These are phyloP conservation scores for Camelina neglecta DNA, from an alignment of 345 rosid genomes.

Conservation along the genomic window DNA sequence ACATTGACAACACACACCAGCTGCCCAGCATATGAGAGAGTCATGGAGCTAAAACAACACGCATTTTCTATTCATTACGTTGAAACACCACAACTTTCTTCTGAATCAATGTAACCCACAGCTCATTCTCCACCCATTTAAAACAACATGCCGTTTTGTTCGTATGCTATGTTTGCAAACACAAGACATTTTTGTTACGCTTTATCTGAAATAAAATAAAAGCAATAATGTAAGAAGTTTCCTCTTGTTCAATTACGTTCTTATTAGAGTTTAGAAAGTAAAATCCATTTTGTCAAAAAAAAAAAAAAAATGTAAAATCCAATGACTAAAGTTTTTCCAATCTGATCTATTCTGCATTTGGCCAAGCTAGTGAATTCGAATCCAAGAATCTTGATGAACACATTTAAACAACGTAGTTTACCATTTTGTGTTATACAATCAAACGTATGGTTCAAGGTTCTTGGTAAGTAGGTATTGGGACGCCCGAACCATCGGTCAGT, in stretches of 20 bases:
- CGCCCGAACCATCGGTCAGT: constrained; percentile 65
- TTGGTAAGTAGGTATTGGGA: constrained; percentile 69
- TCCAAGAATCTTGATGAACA: not conserved
- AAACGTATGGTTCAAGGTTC: constrained; percentile 12
- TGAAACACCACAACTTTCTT: constrained; percentile 21
- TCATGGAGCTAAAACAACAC: constrained; percentile 9
- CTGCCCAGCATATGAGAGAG: not conserved
- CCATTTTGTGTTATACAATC: constrained; percentile 17
- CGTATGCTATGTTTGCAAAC: not conserved
- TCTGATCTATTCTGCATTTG: not conserved
- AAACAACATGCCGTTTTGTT: constrained; percentile 4
- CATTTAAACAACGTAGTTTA: not conserved
- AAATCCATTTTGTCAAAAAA: not conserved
- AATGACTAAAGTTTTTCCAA: not conserved
- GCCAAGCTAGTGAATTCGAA: constrained; percentile 11
- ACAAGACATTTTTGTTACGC: not conserved
- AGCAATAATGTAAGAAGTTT: constrained; percentile 16
- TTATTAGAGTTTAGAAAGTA: not conserved
- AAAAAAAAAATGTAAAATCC: too few species aligned
- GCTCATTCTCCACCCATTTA: too few species aligned
- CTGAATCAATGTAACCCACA: not conserved
- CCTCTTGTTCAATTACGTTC: constrained; percentile 2
- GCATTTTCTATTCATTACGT: constrained; percentile 3
- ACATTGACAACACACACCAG: not conserved
- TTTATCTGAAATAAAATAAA: not conserved